Base-by-base conservation (phyloP, 371 early-diverging fungal species). In the Lichtheimia corymbifera region DNA sequence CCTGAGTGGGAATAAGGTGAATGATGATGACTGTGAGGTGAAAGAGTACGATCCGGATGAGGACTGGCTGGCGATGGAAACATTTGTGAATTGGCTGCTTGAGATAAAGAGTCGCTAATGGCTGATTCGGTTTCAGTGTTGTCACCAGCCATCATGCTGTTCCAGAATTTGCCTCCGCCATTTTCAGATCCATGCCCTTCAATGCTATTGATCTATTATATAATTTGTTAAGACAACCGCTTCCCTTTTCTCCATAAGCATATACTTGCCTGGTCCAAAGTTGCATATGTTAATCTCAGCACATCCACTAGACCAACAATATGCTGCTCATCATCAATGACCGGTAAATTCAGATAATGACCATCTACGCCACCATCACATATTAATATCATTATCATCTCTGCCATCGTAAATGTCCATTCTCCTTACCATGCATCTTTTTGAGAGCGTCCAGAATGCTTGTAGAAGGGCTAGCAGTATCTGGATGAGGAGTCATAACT, bases 251-350 rank as follows among this genome's bases (percentile, higher is more conserved):
- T 24, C 5, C n/a, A 43, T 17, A 28, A 45, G 14, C 17, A 30
- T 35, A 57, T 53, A 55, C 50, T 75, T 83, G 88, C 88, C 71
- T 87, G 88, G 50, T 84, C 88, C 64, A 89, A 73, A 9, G 89
- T 89, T 14, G 87, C 88, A 64, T 93, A 91, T 17, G 97, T 97
- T 60, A 98, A 78, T 50, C 91, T 90, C 66, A 96, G 82, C 5
- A 98, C 97, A 71, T 98, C 97, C 14, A 97, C 93, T 45, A 98
- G 76, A n/a, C 98, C 97, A 25, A 94, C 76, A 60, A 93, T 85
- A 50, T 85, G 86, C 58, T 79, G 80, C 27, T 80, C 80, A 15
- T 86, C 88, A 50, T 94, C 93, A 45, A 97, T 85, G 12, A 98
- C 95, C 0, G 98, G 98, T 53, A 98, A 79, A 73, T 98, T 97